phyloP scores from a whole-genome alignment of 176 grass and related monocot genomes.

The Puya raimondii region DNA sequence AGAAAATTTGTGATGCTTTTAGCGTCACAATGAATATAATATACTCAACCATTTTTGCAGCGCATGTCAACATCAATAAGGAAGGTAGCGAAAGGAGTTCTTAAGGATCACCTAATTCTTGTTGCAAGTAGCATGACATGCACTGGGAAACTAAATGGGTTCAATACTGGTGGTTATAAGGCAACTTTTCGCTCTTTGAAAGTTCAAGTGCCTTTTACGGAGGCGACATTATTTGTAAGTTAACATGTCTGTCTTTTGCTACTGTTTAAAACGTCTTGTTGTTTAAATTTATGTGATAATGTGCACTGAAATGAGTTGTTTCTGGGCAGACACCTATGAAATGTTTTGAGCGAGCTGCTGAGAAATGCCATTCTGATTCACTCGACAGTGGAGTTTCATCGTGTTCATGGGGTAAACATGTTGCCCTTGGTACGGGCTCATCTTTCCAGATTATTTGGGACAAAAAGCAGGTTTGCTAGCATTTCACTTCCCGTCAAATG shows the following conservation, averaged over 20 bases:
- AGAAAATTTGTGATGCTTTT: background rate
- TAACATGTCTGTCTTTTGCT: slow-evolving; percentile 9
- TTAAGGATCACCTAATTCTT: slow-evolving; percentile 81
- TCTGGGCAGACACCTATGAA: slow-evolving; percentile 89
- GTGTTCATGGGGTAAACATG: slow-evolving; percentile 85
- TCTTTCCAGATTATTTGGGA: slow-evolving; percentile 95
- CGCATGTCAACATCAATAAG: slow-evolving; percentile 57
- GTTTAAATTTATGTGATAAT: slow-evolving; percentile 7
- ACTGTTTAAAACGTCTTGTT: slow-evolving; percentile 26
- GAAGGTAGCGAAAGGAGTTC: slow-evolving; percentile 66
- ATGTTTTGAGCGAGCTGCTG: slow-evolving; percentile 90
- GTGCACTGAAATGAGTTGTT: slow-evolving; percentile 6
- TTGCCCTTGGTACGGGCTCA: slow-evolving; percentile 74
- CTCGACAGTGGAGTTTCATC: slow-evolving; percentile 78
- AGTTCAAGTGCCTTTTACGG: slow-evolving; percentile 97
- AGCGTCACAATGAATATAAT: background rate
- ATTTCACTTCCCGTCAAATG: slow-evolving; percentile 7
- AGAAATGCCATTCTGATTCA: slow-evolving; percentile 85
- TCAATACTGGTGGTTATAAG: slow-evolving; percentile 72
- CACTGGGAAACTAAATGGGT: slow-evolving; percentile 77
- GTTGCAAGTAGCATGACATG: slow-evolving; percentile 90
- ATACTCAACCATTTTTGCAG: slow-evolving; percentile 35
- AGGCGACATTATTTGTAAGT: slow-evolving; percentile 91
- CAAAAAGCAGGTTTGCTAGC: slow-evolving; percentile 56
- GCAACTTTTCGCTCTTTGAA: slow-evolving; percentile 79